Percentiles rank a stretch among this genome's conserved stretches.
phyloP scores from a whole-genome alignment of 306 rosid species.

The Quercus robur region DNA sequence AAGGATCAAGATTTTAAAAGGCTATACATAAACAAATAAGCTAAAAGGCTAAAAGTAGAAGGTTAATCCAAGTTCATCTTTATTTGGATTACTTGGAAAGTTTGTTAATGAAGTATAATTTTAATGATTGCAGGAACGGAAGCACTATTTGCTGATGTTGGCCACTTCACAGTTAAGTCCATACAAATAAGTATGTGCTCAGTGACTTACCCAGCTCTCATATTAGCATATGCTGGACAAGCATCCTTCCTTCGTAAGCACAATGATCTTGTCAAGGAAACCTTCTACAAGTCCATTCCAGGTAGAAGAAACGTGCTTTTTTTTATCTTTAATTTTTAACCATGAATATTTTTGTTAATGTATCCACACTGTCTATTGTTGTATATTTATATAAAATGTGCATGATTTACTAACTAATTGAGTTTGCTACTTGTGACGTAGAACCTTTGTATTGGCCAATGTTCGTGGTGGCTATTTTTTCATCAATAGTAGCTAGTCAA shows the following conservation, averaged over 20 bases:
- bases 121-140: constrained; percentile 36
- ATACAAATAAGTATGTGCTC: constrained; percentile 27
- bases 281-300: constrained; percentile 74
- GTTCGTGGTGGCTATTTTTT: constrained; percentile 57
- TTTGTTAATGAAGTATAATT: not conserved
- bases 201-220: constrained; percentile 26
- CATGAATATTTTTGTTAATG: not conserved
- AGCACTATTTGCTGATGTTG: constrained; percentile 28
- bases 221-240: constrained; percentile 70
- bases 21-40: no score
- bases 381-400: no score
- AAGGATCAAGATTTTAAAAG: no score
- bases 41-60: no score
- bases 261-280: constrained; percentile 25
- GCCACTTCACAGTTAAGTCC: constrained; percentile 24
- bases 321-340: not conserved
- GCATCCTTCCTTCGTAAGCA: constrained; percentile 73
- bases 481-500: constrained; percentile 80
- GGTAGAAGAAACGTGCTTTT: not conserved
- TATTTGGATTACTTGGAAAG: not conserved
- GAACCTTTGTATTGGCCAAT: constrained; percentile 63
- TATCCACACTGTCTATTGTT: no score
- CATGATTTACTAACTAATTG: not conserved
- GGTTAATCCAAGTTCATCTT: no score
- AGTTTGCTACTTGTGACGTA: constrained; percentile 22